Evolutionary conservation across 352 stramenopile species (phyloP).

Genomic region (Pythium apleroticum): DNA sequence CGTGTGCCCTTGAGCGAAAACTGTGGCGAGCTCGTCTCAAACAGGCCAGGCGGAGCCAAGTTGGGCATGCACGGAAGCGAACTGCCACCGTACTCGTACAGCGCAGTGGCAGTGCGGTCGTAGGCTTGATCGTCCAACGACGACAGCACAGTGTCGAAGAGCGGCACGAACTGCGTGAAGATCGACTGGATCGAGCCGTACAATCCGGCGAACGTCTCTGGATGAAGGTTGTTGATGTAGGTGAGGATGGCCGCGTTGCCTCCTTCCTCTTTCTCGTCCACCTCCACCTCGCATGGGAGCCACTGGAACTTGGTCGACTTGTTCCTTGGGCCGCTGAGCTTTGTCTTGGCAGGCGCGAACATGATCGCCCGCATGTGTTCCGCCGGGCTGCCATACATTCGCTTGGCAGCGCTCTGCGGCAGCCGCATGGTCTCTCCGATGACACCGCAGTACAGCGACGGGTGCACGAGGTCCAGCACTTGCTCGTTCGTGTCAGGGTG

Average conservation of each 20-base stretch:
- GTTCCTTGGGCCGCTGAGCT: conserved; percentile 17
- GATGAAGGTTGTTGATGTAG: conserved; percentile 45
- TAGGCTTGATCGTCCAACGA: conserved; percentile 1
- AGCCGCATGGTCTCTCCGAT: conserved; percentile 31
- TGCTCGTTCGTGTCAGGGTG: conserved; percentile 44
- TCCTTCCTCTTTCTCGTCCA: conserved; percentile 23
- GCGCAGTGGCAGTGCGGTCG: background rate
- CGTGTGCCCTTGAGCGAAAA: conserved; percentile 16
- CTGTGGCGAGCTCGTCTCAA: conserved; percentile 12
- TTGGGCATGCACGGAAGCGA: conserved; percentile 1
- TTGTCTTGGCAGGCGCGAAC: conserved; percentile 13
- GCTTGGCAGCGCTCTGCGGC: conserved; percentile 9
- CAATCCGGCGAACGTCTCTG: conserved; percentile 10
- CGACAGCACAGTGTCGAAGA: conserved; percentile 33
- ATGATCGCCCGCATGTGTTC: conserved; percentile 41
- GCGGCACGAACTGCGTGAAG: conserved; percentile 27
- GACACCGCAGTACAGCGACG: conserved; percentile 63
- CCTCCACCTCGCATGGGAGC: conserved; percentile 26
- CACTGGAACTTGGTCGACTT: conserved; percentile 38
- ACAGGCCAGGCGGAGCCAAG: conserved; percentile 17
- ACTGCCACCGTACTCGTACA: conserved; percentile 11
- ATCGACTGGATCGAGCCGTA: conserved; percentile 28
- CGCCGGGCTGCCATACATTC: background rate
- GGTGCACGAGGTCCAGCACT: conserved; percentile 58
- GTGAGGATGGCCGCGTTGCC: conserved; percentile 16